phyloP scores from a whole-genome alignment of 495 filamentous ascomycete genomes.

The Penicillium egyptiacum region DNA sequence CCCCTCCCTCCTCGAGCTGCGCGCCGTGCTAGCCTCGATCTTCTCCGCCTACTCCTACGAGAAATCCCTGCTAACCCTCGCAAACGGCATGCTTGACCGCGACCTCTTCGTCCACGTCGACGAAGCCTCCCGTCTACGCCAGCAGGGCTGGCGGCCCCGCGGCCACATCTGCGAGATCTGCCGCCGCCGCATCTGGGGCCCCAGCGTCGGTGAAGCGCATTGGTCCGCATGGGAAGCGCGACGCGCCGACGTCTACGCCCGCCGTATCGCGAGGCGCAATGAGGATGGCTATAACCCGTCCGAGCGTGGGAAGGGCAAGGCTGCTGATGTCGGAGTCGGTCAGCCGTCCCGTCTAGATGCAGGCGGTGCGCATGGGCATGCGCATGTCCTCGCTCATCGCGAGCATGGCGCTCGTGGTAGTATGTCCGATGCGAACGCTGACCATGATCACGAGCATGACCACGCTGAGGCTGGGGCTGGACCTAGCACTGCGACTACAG shows the following conservation, averaged over 20 bases:
- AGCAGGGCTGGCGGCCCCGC: slow-evolving; percentile 83
- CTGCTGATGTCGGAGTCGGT: slow-evolving; percentile 28
- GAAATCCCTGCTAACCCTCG: slow-evolving; percentile 77
- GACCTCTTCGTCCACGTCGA: slow-evolving; percentile 85
- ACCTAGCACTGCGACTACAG: background rate
- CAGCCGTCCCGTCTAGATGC: slow-evolving; percentile 18
- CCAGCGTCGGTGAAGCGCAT: slow-evolving; percentile 72
- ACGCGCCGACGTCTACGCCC: slow-evolving; percentile 48
- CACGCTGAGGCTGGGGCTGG: slow-evolving; percentile 1
- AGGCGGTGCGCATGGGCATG: slow-evolving; percentile 18
- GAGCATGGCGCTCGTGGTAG: slow-evolving; percentile 15
- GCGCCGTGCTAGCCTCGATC: slow-evolving; percentile 79
- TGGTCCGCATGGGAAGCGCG: slow-evolving; percentile 79
- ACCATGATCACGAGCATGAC: slow-evolving; percentile 23
- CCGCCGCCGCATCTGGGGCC: slow-evolving; percentile 81
- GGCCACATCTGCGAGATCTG: slow-evolving; percentile 88
- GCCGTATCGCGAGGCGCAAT: slow-evolving; percentile 31
- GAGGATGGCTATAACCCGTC: slow-evolving; percentile 33
- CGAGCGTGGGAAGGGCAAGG: slow-evolving; percentile 47
- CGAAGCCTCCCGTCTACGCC: slow-evolving; percentile 70
- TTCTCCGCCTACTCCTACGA: slow-evolving; percentile 96
- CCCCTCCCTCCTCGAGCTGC: slow-evolving; percentile 82
- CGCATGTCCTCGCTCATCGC: background rate
- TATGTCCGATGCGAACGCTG: slow-evolving; percentile 2
- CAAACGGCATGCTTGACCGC: slow-evolving; percentile 83